Conservation (phyloP, 208 protist species). For the Acanthamoeba lenticulata region DNA sequence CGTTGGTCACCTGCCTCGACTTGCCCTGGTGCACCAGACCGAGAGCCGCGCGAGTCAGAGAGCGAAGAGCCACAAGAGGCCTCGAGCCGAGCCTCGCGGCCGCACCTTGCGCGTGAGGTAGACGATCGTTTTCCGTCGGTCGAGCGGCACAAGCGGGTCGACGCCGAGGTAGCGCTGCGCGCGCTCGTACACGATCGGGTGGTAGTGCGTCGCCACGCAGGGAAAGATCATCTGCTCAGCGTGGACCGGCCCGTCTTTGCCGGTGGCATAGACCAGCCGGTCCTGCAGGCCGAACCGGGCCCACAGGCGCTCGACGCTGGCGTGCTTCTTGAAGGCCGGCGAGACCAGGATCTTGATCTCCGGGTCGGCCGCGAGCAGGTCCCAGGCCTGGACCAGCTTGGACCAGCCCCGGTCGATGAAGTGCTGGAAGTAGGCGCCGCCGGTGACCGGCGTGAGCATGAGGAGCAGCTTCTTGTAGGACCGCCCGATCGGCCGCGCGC, state of each 20-base stretch:
- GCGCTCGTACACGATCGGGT: not conserved
- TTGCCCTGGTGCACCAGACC: not conserved
- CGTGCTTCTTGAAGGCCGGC: not conserved
- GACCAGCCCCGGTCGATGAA: conserved; percentile 48
- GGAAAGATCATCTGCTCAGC: conserved; percentile 38
- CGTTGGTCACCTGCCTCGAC: not conserved
- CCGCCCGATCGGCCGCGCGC: not conserved
- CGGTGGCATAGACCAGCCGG: not conserved
- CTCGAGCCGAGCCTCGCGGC: no score
- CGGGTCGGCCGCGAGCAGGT: not conserved
- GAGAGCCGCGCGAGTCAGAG: not conserved
- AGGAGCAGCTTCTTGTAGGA: not conserved
- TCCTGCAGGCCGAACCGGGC: conserved; percentile 24
- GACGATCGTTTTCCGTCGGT: conserved; percentile 52
- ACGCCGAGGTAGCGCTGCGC: not conserved
- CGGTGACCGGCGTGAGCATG: conserved; percentile 15
- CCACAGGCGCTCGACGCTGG: conserved; percentile 18
- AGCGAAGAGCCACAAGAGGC: not conserved
- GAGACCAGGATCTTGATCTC: conserved; percentile 44
- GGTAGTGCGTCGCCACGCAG: conserved; percentile 47
- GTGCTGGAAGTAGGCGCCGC: conserved; percentile 24
- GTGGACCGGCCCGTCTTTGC: not conserved
- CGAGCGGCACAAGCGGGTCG: not conserved
- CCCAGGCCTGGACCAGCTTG: conserved; percentile 43
- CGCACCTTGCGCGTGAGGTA: conserved; percentile 39